Conservation (phyloP, 495 filamentous ascomycete species). For the Penicillium fimorum region DNA sequence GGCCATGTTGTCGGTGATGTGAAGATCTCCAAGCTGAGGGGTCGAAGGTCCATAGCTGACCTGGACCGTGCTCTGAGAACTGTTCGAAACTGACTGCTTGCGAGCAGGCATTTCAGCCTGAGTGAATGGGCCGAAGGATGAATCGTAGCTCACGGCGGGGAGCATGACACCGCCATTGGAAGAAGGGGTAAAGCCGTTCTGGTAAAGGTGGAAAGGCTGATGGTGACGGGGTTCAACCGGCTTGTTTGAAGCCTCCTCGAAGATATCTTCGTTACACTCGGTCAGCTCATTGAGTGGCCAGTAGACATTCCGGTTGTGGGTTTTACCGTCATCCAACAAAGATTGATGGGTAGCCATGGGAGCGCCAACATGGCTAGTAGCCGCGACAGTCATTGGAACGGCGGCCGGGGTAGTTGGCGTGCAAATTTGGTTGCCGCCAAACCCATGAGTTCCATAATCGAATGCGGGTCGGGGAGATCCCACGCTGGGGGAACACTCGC, state of each 20-base stretch:
- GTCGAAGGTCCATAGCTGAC: not conserved
- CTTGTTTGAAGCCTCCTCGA: not conserved
- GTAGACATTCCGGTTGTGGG: not conserved
- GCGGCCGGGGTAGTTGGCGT: not conserved
- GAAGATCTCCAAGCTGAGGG: not conserved
- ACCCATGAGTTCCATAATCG: not conserved
- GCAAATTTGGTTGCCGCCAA: not conserved
- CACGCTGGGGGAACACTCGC: not conserved
- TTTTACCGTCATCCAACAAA: slow-evolving; percentile 3
- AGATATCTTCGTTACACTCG: not conserved
- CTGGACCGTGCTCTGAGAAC: not conserved
- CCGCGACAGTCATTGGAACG: not conserved
- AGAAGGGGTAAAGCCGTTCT: not conserved
- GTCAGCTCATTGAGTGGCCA: not conserved
- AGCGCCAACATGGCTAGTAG: not conserved
- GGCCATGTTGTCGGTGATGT: not conserved
- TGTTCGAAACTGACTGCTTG: not conserved
- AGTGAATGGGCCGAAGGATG: not conserved
- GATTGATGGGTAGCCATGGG: not conserved
- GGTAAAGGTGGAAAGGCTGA: not conserved
- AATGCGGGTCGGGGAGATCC: not conserved
- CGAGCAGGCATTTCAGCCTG: not conserved
- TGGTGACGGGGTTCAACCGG: not conserved
- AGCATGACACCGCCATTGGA: slow-evolving; percentile 2
- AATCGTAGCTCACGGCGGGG: not conserved